Evolutionary conservation across 2,329 filamentous ascomycete species (phyloP).

Genomic region (Dactylellina drechsleri): DNA sequence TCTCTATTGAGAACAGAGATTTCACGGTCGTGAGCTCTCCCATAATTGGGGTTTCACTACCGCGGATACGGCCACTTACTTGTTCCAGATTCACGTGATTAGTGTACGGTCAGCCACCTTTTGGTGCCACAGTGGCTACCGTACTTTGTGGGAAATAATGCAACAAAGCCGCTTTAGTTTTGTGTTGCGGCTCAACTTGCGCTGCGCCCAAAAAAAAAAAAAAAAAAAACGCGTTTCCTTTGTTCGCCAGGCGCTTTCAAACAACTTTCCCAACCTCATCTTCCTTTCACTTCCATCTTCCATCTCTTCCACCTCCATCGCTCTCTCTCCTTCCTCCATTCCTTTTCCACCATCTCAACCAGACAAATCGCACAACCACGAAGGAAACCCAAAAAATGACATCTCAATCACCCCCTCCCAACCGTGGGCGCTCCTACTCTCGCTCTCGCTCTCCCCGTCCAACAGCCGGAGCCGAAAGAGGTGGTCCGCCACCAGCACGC

Average conservation of each 20-base stretch:
- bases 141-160: neutral
- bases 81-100: too few relatives aligned
- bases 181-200: slow-evolving; percentile 13
- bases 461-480: neutral
- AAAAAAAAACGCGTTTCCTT: slow-evolving; percentile 3
- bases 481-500: slow-evolving; percentile 15
- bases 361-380: neutral
- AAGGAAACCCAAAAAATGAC: slow-evolving; percentile 14
- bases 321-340: neutral
- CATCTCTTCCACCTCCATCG: neutral
- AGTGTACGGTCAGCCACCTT: too few relatives aligned
- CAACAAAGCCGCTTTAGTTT: neutral
- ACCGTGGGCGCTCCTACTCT: slow-evolving; percentile 42
- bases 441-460: slow-evolving; percentile 47
- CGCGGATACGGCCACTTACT: too few relatives aligned
- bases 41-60: too few relatives aligned
- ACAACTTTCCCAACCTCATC: slow-evolving; percentile 17
- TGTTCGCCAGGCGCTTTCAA: slow-evolving; percentile 1
- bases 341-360: slow-evolving; percentile 9
- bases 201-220: neutral
- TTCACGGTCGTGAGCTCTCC: too few relatives aligned
- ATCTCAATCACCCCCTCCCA: slow-evolving; percentile 40
- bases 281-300: neutral
- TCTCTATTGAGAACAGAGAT: too few relatives aligned
- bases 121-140: too few relatives aligned